phyloP scores from a whole-genome alignment of 371 early-diverging fungal species.

The Saksenaea vasiformis region DNA sequence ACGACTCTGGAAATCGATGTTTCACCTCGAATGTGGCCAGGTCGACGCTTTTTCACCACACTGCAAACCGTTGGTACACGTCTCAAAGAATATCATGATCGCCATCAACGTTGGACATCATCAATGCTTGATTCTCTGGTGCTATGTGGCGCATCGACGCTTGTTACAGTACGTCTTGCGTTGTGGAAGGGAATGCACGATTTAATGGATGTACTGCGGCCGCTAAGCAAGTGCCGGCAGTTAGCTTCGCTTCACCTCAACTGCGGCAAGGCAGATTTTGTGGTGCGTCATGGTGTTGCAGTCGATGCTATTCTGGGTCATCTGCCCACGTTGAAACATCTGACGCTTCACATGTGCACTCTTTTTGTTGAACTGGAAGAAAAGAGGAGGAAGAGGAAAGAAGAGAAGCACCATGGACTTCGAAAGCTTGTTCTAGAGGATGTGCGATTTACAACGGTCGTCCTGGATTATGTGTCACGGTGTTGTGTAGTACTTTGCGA shows the following conservation, averaged over 20 bases:
- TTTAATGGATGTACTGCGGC: not conserved
- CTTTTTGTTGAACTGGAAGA: not conserved
- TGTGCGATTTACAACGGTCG: not conserved
- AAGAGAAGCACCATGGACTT: not conserved
- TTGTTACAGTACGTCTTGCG: not conserved
- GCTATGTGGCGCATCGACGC: not conserved
- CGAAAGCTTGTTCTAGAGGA: not conserved
- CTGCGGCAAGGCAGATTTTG: not conserved
- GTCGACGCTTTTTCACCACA: not conserved
- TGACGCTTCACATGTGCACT: slow-evolving; percentile 1
- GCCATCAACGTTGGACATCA: not conserved
- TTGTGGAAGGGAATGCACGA: not conserved
- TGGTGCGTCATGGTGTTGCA: not conserved
- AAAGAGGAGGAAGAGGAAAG: not conserved
- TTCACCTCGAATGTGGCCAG: not conserved
- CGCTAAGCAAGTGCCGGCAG: not conserved
- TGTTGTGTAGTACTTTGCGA: not conserved
- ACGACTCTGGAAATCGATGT: not conserved
- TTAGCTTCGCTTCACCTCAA: not conserved
- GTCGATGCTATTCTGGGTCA: not conserved
- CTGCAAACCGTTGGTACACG: not conserved
- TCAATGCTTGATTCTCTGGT: not conserved
- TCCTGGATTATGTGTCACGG: not conserved
- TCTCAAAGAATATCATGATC: not conserved
- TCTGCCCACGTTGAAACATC: not conserved